Evolutionary conservation across 192 early-diverging fungal genomes (phyloP).

Genomic region (Backusella parvicylindrica): DNA sequence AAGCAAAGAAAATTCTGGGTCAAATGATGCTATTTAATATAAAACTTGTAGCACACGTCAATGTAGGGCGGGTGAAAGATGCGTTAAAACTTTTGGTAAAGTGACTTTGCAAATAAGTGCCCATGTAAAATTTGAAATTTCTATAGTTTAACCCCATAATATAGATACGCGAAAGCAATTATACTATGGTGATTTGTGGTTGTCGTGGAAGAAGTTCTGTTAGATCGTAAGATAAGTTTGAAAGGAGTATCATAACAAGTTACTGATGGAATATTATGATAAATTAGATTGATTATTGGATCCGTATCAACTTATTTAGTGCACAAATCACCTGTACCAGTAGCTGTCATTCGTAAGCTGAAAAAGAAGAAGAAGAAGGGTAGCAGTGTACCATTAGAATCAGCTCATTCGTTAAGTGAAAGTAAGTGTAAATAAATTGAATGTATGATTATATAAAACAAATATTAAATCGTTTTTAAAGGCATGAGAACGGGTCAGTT

Average conservation of each 20-base stretch:
- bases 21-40: constrained; percentile 38
- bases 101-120: not conserved
- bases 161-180: constrained; percentile 39
- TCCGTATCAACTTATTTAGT: constrained; percentile 51
- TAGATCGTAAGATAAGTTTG: constrained; percentile 30
- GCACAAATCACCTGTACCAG: constrained; percentile 51
- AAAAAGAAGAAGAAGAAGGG: constrained; percentile 41
- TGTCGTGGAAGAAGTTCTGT: constrained; percentile 41
- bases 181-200: constrained; percentile 47
- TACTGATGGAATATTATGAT: not conserved
- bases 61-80: constrained; percentile 28
- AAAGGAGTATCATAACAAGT: not conserved
- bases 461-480: not conserved
- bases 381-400: not conserved
- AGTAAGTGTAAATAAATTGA: constrained; percentile 14
- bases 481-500: constrained; percentile 11
- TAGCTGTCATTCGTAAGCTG: constrained; percentile 43
- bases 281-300: constrained; percentile 41
- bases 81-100: constrained; percentile 28
- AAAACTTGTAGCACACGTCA: constrained; percentile 20
- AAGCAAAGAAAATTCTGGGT: constrained; percentile 20
- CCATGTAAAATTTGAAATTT: not conserved
- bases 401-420: constrained; percentile 22
- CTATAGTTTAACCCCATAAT: not conserved
- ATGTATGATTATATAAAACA: too few relatives aligned